phyloP scores from a whole-genome alignment of 1,284 basidiomycete genomes.

The Leccinum subrobustum region DNA sequence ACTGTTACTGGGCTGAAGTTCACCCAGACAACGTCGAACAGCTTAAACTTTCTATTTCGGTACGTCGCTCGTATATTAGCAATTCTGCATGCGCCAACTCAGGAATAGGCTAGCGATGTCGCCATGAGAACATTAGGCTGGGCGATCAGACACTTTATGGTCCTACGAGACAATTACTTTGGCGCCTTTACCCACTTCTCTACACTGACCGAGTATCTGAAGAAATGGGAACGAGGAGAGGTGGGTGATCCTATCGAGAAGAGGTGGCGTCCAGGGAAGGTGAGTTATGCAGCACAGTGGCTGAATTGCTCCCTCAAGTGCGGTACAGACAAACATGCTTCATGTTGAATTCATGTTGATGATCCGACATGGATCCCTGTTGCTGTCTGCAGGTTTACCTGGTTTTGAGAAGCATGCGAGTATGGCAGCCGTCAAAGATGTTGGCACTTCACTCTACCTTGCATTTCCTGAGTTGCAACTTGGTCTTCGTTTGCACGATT shows the following conservation, averaged over 20 bases:
- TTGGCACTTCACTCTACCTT: conserved; percentile 58
- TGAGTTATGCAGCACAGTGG: conserved; percentile 34
- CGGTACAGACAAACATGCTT: conserved; percentile 70
- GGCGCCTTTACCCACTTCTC: conserved; percentile 90
- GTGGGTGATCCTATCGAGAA: conserved; percentile 78
- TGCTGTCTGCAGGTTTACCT: conserved; percentile 75
- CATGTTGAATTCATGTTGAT: conserved; percentile 68
- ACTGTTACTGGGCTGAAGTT: conserved; percentile 70
- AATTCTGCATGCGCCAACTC: conserved; percentile 4
- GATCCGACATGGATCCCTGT: conserved; percentile 53
- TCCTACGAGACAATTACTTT: conserved; percentile 88
- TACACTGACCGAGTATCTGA: conserved; percentile 81
- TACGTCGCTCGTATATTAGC: conserved; percentile 34
- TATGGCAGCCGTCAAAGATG: conserved; percentile 32
- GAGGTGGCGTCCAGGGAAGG: conserved; percentile 77
- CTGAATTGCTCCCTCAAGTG: conserved; percentile 7
- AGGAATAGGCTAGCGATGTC: conserved; percentile 47
- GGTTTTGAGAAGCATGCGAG: conserved; percentile 51
- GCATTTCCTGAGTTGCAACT: conserved; percentile 70
- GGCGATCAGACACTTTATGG: conserved; percentile 85
- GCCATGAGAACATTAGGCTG: conserved; percentile 79
- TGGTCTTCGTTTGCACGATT: conserved; percentile 77
- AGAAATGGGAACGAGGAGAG: conserved; percentile 56
- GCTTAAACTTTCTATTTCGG: conserved; percentile 67
- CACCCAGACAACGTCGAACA: conserved; percentile 75